Base-by-base conservation (phyloP, 2,329 filamentous ascomycete genomes). In the Trichothecium sympodiale region DNA sequence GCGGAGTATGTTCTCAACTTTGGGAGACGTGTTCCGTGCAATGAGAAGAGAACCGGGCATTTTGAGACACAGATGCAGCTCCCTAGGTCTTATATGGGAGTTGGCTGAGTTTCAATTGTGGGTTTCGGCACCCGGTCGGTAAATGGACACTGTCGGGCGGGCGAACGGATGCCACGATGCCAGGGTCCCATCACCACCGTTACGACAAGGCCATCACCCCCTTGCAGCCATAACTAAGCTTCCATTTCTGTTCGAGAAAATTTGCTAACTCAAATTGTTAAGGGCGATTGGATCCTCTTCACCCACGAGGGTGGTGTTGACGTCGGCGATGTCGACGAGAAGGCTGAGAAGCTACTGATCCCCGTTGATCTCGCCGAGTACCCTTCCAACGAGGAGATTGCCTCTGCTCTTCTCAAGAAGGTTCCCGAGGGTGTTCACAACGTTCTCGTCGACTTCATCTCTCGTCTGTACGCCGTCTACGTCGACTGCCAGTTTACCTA, bases 401-500 rank as follows among this genome's bases (percentile, higher is more conserved):
- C 91, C 40, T 60, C 72, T 37, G 70, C 77, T 40, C 78, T 98
- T 43, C 72, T 98, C 59, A 88, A 80, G 66, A 91, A 98, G 65
- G 87, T 98, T 32, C 91, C 91, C 53, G 69, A 85, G 68, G 89
- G 89, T 60, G 74, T 98, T 35, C 91, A 98, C 77, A 95, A 94
- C 57, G 91, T 98, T 56, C 78, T 98, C 41, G 84, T 98, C 44
- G 91, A 98, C 75, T 98, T 98, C 76, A 98, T 98, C 70, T 86
- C 86, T 55, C 81, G 91, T 53, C 75, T 98, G 48, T 98, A 98
- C 61, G 91, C 89, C 52, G 91, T 98, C 68, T 98, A 96, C 57
- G 91, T 96, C 46, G 91, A 98, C 74, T 94, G 85, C 78, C 91
- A 98, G 67, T 98, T 98, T 77, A 96, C 91, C 56, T 98, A 98